Percentiles rank a stretch among this genome's conserved stretches.
These are phyloP conservation scores for Cucumis melo DNA, from an alignment of 306 rosid genomes.

Conservation along the genomic window DNA sequence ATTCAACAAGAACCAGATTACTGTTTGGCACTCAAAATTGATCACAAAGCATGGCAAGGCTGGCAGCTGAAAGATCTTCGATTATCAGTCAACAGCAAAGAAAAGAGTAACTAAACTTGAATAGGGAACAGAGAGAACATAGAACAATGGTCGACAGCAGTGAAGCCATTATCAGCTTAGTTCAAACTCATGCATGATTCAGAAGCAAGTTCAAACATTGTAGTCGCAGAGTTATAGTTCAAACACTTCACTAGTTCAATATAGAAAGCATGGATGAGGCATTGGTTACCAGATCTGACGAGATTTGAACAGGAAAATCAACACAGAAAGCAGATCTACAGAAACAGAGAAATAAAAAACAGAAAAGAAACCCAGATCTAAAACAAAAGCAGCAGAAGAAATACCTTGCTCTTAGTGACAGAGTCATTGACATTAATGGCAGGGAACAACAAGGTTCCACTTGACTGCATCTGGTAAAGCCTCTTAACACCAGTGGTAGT, in stretches of 20 bases:
- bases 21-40: neutral
- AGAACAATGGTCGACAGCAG: neutral
- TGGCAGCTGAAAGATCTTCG: neutral
- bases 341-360: neutral
- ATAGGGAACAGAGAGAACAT: neutral
- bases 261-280: neutral
- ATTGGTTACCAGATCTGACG: neutral
- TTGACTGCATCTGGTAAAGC: slow-evolving; percentile 67
- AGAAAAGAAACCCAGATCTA: slow-evolving; percentile 4
- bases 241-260: neutral
- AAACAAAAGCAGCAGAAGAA: neutral
- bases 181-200: neutral
- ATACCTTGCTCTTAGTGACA: slow-evolving; percentile 79
- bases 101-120: neutral
- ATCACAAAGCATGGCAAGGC: neutral
- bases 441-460: slow-evolving; percentile 55
- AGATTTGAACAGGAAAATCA: neutral
- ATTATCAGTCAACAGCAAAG: neutral
- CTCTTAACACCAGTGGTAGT: slow-evolving; percentile 80
- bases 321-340: neutral
- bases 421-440: slow-evolving; percentile 75
- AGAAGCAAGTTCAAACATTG: neutral
- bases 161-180: neutral
- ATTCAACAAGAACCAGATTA: neutral
- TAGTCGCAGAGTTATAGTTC: neutral